Evolutionary conservation across 257 asterid species (phyloP), one percentile per base, ranked within the genome.

Genomic region (Knoxia roxburghii): DNA sequence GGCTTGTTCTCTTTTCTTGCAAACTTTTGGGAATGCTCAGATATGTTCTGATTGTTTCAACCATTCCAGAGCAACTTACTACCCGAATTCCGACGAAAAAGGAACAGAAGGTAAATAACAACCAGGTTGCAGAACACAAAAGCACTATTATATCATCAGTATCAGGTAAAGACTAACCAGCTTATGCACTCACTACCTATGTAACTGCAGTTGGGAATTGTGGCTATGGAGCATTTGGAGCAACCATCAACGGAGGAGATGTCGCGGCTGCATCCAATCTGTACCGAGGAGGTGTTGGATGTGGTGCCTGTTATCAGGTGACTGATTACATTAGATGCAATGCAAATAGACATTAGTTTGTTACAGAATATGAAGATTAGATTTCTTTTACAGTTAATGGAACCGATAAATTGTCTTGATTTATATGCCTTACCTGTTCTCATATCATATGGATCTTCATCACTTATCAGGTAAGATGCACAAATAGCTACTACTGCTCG

Each of bases 291-390:
- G 97, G 97, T 35, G 72, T 83, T 46, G 97, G 96, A 52, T 88
- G 97, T 49, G 95, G 97, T 46, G 86, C 91, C 53, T 90, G 95
- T 80, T 87, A 90, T 73, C 85, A 90, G 89, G 96, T 85, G 63
- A 76, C 45, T 69, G 67, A 63, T n/a, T n/a, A n/a, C n/a, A 6
- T 58, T 14, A 67, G 69, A 26, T 41, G 62, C 65, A 71, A 24
- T 64, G n/a, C 23, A 40, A 48, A 72, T n/a, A 26, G 46, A 6
- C 46, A 41, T 41, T 10, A 26, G 30, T 27, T 61, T 20, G 56
- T 53, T 17, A 43, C 24, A n/a, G 58, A 45, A 18, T 0, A 15
- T 46, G 49, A 65, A n/a, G 32, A 20, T 32, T 18, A 70, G 37
- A 21, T 7, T 33, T 17, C 7, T 50, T 65, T 45, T 40, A 26